Conservation (phyloP, 176 grass and related monocot genomes). For the Dactylis glomerata region DNA sequence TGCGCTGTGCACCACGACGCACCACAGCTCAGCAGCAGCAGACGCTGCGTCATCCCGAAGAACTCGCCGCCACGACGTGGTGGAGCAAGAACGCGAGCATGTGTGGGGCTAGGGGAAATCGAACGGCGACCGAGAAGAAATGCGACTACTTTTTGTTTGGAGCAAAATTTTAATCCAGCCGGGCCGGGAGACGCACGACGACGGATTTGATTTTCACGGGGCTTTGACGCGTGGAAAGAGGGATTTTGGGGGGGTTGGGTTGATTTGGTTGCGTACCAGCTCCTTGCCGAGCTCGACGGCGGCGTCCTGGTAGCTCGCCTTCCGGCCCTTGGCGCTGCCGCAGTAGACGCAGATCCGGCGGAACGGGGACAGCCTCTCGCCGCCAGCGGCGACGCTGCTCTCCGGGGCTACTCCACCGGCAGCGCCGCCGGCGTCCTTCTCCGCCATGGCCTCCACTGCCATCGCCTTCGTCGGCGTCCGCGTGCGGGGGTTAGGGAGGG, state of each 20-base stretch:
- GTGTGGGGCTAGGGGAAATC: not conserved
- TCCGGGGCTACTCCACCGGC: not conserved
- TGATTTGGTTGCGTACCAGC: constrained; percentile 51
- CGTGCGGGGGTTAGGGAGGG: not conserved
- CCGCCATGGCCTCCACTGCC: constrained; percentile 29
- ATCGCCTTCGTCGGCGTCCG: not conserved
- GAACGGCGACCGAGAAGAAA: not conserved
- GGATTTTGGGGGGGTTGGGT: not conserved
- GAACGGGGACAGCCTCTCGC: constrained; percentile 64
- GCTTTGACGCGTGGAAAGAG: constrained; percentile 4
- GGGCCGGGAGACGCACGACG: not conserved
- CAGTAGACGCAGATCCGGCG: constrained; percentile 95
- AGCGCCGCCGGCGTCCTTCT: not conserved
- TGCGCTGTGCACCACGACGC: constrained; percentile 24
- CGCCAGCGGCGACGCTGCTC: constrained; percentile 4
- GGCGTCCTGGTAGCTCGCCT: constrained; percentile 79
- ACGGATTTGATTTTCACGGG: not conserved
- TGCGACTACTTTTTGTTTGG: not conserved
- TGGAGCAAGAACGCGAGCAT: not conserved
- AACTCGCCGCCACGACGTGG: not conserved
- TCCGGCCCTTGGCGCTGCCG: constrained; percentile 80
- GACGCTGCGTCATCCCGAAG: not conserved
- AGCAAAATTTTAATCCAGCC: not conserved
- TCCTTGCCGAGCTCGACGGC: constrained; percentile 78
- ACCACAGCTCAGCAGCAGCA: constrained; percentile 44